Evolutionary conservation across 441 rosid species (phyloP).

Genomic region (Pelargonium myrrhifolium): DNA sequence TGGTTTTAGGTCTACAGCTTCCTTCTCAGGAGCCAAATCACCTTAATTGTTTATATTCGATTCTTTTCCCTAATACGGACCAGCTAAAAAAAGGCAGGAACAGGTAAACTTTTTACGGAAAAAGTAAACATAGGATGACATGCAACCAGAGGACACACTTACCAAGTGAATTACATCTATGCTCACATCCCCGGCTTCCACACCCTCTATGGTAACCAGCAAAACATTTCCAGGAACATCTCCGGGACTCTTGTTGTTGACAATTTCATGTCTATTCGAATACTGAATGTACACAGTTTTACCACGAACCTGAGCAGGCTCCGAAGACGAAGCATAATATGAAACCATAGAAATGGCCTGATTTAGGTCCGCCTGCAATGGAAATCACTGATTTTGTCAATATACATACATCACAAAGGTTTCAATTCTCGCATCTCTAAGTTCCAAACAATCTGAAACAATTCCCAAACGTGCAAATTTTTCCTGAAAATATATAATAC

Average conservation of each 20-base stretch:
- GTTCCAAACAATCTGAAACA: not conserved
- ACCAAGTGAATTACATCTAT: constrained; percentile 95
- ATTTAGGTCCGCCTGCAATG: constrained; percentile 67
- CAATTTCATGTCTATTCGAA: constrained; percentile 93
- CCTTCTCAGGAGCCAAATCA: too few species aligned
- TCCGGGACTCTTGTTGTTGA: constrained; percentile 98
- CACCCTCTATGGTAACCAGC: constrained; percentile 91
- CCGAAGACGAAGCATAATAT: constrained; percentile 92
- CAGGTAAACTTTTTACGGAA: not conserved
- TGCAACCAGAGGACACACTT: constrained; percentile 23
- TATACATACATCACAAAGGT: not conserved
- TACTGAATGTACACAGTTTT: constrained; percentile 94
- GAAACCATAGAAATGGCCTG: constrained; percentile 99
- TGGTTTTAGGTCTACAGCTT: not conserved
- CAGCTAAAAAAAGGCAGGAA: not conserved
- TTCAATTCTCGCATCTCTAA: not conserved
- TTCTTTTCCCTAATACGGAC: not conserved
- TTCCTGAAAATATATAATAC: not conserved
- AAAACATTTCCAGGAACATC: constrained; percentile 97
- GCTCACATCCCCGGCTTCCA: constrained; percentile 91
- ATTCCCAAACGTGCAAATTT: not conserved
- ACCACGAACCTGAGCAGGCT: constrained; percentile 97
- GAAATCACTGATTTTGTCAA: constrained; percentile 12
- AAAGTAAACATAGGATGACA: not conserved
- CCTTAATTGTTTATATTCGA: not conserved